Evolutionary conservation across 2,329 filamentous ascomycete species (phyloP).

Genomic region (Fusarium zealandicum): DNA sequence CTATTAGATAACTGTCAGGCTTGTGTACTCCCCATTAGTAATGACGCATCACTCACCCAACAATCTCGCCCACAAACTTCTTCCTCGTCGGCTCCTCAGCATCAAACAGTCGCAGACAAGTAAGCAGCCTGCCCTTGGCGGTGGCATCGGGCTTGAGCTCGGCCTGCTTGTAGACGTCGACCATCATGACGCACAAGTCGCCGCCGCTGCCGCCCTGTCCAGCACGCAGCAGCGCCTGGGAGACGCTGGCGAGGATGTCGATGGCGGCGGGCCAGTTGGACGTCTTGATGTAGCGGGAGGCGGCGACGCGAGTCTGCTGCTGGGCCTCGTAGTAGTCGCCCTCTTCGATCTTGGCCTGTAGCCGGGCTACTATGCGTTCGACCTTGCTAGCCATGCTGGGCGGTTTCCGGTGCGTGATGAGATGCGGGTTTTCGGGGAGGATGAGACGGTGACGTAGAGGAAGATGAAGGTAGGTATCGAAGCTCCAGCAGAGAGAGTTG

Average conservation of each 20-base stretch:
- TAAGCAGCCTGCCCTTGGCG: constrained; percentile 77
- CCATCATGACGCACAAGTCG: constrained; percentile 84
- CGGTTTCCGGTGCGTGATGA: not conserved
- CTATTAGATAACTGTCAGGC: constrained; percentile 37
- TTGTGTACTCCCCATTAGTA: not conserved
- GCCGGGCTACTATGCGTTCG: constrained; percentile 63
- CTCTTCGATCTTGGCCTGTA: constrained; percentile 87
- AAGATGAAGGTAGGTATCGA: constrained; percentile 17
- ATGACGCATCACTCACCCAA: constrained; percentile 62
- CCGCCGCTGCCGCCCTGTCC: constrained; percentile 94
- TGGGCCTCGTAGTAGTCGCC: constrained; percentile 98
- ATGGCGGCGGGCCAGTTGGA: constrained; percentile 84
- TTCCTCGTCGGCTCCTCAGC: constrained; percentile 88
- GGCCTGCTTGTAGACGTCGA: constrained; percentile 91
- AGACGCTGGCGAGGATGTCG: constrained; percentile 85
- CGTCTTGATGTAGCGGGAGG: constrained; percentile 90
- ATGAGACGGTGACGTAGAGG: constrained; percentile 28
- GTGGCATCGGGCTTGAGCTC: constrained; percentile 78
- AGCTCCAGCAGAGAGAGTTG: constrained; percentile 15
- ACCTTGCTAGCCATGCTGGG: constrained; percentile 51
- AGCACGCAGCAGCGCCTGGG: constrained; percentile 84
- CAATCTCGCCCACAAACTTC: constrained; percentile 87
- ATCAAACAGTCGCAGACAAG: constrained; percentile 81
- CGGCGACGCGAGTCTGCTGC: constrained; percentile 95
- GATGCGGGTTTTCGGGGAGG: not conserved